Percentiles rank a stretch among this genome's conserved stretches.
Evolutionary conservation across 2,329 filamentous ascomycete genomes (phyloP).

Genomic region (Byssochlamys sp.): DNA sequence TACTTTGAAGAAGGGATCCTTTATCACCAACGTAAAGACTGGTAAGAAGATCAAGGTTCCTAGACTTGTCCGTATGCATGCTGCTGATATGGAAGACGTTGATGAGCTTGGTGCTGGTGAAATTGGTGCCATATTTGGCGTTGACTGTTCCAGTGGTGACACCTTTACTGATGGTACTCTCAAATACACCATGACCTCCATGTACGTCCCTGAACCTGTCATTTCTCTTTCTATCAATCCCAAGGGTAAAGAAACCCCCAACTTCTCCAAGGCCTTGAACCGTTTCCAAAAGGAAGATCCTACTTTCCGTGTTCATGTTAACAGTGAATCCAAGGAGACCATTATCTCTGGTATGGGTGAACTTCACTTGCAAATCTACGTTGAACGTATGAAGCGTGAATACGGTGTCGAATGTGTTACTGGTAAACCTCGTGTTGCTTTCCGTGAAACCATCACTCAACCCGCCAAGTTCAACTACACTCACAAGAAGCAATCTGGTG

Average conservation of each 20-base stretch:
- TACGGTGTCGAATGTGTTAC: conserved; percentile 93
- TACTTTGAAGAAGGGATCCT: conserved; percentile 72
- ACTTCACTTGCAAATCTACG: conserved; percentile 90
- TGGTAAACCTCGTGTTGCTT: conserved; percentile 90
- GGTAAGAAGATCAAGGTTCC: conserved; percentile 95
- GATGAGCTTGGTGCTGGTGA: conserved; percentile 86
- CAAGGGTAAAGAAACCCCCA: conserved; percentile 82
- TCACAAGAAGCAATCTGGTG: conserved; percentile 89
- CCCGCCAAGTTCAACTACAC: conserved; percentile 81
- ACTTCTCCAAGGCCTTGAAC: conserved; percentile 97
- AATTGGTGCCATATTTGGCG: conserved; percentile 95
- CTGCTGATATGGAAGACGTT: conserved; percentile 98
- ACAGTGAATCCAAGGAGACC: conserved; percentile 85
- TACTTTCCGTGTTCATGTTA: conserved; percentile 89
- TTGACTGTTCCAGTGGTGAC: conserved; percentile 94
- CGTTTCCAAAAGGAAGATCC: conserved; percentile 97
- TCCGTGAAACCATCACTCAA: conserved; percentile 82
- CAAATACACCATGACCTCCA: conserved; percentile 91
- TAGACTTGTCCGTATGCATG: conserved; percentile 97
- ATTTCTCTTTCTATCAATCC: conserved; percentile 98
- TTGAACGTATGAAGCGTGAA: conserved; percentile 91
- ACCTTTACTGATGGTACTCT: conserved; percentile 95
- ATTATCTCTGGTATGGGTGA: conserved; percentile 99
- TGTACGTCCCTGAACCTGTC: conserved; percentile 93
- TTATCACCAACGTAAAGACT: conserved; percentile 85